Evolutionary conservation across 805 yeast species (phyloP).

Genomic region (Teunomyces tritomae): DNA sequence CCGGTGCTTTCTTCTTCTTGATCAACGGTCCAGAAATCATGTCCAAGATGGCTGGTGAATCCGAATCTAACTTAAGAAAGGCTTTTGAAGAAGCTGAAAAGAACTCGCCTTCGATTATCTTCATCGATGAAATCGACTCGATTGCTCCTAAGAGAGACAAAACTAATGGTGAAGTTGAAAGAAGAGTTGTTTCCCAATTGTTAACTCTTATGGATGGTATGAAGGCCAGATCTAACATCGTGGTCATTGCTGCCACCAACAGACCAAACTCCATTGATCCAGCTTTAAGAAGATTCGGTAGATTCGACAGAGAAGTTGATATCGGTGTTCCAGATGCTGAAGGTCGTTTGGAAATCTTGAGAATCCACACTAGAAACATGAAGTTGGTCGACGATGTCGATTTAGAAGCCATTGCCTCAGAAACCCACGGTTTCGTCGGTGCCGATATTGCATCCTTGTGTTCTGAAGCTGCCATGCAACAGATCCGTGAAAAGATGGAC

Average conservation of each 20-base stretch:
- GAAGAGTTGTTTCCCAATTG: conserved; percentile 97
- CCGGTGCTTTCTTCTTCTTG: conserved; percentile 97
- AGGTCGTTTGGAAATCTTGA: conserved; percentile 93
- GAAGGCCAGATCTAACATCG: conserved; percentile 98
- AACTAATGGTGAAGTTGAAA: conserved; percentile 99
- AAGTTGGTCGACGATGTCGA: conserved; percentile 93
- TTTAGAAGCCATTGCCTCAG: conserved; percentile 91
- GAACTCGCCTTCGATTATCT: conserved; percentile 95
- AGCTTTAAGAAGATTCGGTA: conserved; percentile 80
- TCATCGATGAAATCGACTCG: conserved; percentile 97
- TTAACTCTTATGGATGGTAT: conserved; percentile 99
- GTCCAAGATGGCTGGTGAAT: conserved; percentile 99
- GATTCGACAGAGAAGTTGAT: conserved; percentile 84
- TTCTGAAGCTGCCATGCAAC: conserved; percentile 99
- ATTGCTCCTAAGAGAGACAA: conserved; percentile 99
- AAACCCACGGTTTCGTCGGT: conserved; percentile 99
- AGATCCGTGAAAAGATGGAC: conserved; percentile 99
- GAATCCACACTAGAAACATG: conserved; percentile 99
- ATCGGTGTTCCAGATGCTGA: conserved; percentile 96
- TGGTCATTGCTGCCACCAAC: conserved; percentile 96
- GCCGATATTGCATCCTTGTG: conserved; percentile 97
- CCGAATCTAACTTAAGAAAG: conserved; percentile 93
- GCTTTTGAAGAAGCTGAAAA: conserved; percentile 99
- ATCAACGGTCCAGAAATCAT: conserved; percentile 99
- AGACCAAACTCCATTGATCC: conserved; percentile 86